A percentile compares a stretch with the other conserved stretches of the same genome.
Conservation (phyloP, 805 yeast species). For the Candida ortonii region DNA sequence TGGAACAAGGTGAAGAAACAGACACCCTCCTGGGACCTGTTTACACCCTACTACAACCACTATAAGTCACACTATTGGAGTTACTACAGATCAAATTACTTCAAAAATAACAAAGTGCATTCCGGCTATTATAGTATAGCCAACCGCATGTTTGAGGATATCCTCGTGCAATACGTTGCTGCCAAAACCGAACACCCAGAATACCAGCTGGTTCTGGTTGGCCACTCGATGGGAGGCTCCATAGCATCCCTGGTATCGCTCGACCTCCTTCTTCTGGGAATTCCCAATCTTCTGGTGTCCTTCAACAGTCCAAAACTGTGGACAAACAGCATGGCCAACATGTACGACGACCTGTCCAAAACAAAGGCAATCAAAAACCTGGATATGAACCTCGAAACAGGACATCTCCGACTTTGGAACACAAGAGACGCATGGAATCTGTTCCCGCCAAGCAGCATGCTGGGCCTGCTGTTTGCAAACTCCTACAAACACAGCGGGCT, state of each 20-base stretch:
- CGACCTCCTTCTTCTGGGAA: constrained; percentile 17
- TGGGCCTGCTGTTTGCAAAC: constrained; percentile 11
- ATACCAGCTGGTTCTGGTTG: constrained; percentile 15
- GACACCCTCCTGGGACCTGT: not conserved
- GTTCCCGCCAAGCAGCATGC: constrained; percentile 19
- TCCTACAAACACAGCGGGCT: constrained; percentile 21
- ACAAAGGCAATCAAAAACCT: constrained; percentile 14
- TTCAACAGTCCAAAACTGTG: constrained; percentile 23
- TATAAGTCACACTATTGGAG: constrained; percentile 18
- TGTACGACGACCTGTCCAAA: constrained; percentile 18
- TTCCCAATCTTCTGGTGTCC: constrained; percentile 16
- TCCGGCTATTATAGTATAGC: constrained; percentile 21
- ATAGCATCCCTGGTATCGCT: constrained; percentile 20
- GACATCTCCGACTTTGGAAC: constrained; percentile 24
- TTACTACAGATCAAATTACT: constrained; percentile 17
- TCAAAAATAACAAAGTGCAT: constrained; percentile 18
- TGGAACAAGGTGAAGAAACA: constrained; percentile 16
- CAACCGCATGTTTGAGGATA: constrained; percentile 20
- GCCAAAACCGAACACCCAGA: constrained; percentile 12
- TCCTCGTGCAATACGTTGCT: constrained; percentile 15
- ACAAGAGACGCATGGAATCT: constrained; percentile 24
- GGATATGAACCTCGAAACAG: constrained; percentile 11
- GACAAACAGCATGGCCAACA: constrained; percentile 19
- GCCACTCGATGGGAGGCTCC: constrained; percentile 26
- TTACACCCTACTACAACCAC: constrained; percentile 7